phyloP scores from a whole-genome alignment of 2,329 filamentous ascomycete genomes.

The Fusarium chaquense region DNA sequence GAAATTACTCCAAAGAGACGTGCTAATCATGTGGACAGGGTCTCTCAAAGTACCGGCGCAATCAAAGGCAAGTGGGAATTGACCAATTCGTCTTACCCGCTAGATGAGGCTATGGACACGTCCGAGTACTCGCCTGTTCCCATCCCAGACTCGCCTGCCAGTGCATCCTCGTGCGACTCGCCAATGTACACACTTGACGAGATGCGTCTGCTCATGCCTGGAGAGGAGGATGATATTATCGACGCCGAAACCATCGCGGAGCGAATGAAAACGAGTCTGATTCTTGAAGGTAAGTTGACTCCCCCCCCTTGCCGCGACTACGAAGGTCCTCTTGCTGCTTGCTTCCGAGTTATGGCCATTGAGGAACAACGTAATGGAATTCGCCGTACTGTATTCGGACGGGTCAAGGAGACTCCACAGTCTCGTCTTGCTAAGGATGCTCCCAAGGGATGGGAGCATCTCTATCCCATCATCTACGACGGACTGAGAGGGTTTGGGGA shows the following conservation, averaged over 20 bases:
- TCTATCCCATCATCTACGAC: conserved; percentile 19
- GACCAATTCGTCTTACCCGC: neutral
- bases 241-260: conserved; percentile 3
- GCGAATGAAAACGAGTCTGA: conserved; percentile 8
- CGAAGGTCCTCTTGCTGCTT: conserved; percentile 6
- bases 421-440: neutral
- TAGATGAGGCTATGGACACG: neutral
- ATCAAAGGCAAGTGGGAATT: neutral
- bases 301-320: conserved; percentile 19
- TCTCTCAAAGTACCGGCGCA: neutral
- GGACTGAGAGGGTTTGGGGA: neutral
- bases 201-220: neutral
- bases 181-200: conserved; percentile 3
- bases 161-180: neutral
- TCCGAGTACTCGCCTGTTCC: neutral
- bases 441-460: conserved; percentile 26
- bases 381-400: neutral
- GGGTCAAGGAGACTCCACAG: neutral
- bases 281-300: conserved; percentile 27
- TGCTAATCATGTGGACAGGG: neutral
- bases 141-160: neutral
- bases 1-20: neutral
- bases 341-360: neutral
- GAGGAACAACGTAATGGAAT: neutral
- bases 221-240: neutral